Percentiles rank a stretch among this genome's conserved stretches.
These are phyloP conservation scores for Blastobotrys peoriensis DNA, from an alignment of 805 yeast genomes.

Conservation along the genomic window DNA sequence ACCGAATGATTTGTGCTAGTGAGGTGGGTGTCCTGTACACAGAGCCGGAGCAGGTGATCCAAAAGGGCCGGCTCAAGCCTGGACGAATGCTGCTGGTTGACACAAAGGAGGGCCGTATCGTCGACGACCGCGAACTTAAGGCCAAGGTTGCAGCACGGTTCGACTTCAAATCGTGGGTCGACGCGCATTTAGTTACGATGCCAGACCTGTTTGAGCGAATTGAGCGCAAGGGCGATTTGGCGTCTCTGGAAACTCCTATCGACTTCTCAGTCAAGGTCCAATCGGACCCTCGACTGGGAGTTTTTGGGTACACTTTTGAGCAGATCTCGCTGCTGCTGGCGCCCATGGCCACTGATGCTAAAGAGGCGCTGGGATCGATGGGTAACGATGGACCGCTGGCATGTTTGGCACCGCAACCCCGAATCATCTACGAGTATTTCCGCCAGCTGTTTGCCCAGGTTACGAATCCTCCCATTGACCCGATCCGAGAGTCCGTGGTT, in stretches of 20 bases:
- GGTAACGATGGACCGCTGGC: conserved; percentile 97
- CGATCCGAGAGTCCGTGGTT: conserved; percentile 92
- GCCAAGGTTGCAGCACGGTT: conserved; percentile 67
- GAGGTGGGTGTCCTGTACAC: conserved; percentile 96
- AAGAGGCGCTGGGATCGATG: conserved; percentile 96
- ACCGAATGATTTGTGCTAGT: conserved; percentile 94
- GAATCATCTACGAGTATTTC: conserved; percentile 85
- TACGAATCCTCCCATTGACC: conserved; percentile 98
- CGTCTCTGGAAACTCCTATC: conserved; percentile 18
- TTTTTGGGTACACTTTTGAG: conserved; percentile 93
- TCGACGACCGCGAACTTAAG: conserved; percentile 88
- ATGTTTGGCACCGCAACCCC: conserved; percentile 89
- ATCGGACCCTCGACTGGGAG: conserved; percentile 73
- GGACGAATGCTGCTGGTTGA: conserved; percentile 95
- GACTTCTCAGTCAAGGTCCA: conserved; percentile 44
- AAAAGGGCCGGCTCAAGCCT: conserved; percentile 92
- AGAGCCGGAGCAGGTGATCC: conserved; percentile 71
- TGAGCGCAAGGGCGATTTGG: conserved; percentile 32
- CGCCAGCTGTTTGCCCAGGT: conserved; percentile 97
- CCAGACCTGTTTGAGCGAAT: conserved; percentile 65
- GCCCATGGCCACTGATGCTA: conserved; percentile 90
- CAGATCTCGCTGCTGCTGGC: conserved; percentile 76
- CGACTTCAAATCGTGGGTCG: conserved; percentile 92
- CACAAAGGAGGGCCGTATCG: conserved; percentile 86
- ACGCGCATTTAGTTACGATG: conserved; percentile 79